Base-by-base conservation (phyloP, 805 yeast species). In the Yamadazyma tumulicola region DNA sequence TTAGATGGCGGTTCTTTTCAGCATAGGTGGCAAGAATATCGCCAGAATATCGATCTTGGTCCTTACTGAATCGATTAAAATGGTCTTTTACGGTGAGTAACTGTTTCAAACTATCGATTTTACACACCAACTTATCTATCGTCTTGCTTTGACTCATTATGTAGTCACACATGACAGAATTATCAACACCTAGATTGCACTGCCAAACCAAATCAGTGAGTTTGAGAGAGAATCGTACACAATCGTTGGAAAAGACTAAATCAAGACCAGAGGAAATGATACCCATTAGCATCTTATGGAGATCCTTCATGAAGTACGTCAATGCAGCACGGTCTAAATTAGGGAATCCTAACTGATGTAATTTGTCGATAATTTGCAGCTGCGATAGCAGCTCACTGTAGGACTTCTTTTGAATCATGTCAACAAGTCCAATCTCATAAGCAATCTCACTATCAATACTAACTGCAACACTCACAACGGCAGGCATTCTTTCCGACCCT, bases 31-130 rank as follows among this genome's bases (percentile, higher is more conserved):
- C 45, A 21, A 66, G 49, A 20, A 61, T 45, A 26, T 62, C 68
- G 4, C 49, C 43, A 2, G 69, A 69, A 35, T 61, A 60, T 25
- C 57, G 46, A 41, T 59, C 61, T 42, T 64, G 66, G 29, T 59
- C 65, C 18, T 51, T 43, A 25, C 64, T 45, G 26, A 57, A 66
- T 38, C 43, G 45, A 29, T 46, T 52, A 39, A 59, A 65, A 18
- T 51, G 47, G 35, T 64, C 71, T 35, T 60, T 61, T 5, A 38
- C 42, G 2, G 41, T 39, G 4, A 63, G 34, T 10, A 49, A 27
- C 5, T 38, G 38, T 23, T 55, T 47, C 29, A 65, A 41, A 13
- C 42, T 37, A 4, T 38, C 30, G 6, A 52, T 34, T 34, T 55
- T 47, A 24, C n/a, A 31, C 5, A 21, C 22, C 15, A 35, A 18